phyloP scores from a whole-genome alignment of 169 alveolate species.

The Plasmodium gallinaceum region DNA sequence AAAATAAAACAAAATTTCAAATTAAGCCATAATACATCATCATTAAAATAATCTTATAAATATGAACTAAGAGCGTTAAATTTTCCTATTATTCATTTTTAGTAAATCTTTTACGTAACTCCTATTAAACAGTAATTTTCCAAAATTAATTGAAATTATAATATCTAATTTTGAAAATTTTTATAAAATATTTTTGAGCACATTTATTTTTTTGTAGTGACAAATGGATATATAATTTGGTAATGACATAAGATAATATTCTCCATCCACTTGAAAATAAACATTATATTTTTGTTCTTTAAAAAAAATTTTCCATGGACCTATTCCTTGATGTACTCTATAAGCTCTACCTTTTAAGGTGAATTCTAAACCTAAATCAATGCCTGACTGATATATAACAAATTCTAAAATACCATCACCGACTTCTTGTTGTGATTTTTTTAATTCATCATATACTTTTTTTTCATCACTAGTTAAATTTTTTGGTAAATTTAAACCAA shows the following conservation, averaged over 20 bases:
- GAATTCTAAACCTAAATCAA: constrained; percentile 74
- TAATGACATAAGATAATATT: constrained; percentile 75
- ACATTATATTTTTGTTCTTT: constrained; percentile 78
- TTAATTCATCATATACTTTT: constrained; percentile 28
- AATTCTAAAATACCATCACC: constrained; percentile 85
- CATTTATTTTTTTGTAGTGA: constrained; percentile 63
- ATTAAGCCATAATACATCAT: too few relatives aligned
- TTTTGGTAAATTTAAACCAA: constrained; percentile 78
- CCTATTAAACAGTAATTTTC: too few relatives aligned
- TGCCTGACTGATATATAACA: constrained; percentile 76
- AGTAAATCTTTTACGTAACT: too few relatives aligned
- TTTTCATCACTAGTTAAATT: constrained; percentile 15
- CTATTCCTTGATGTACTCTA: constrained; percentile 86
- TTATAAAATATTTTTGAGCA: constrained; percentile 41
- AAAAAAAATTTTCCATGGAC: constrained; percentile 88
- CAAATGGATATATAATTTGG: constrained; percentile 41
- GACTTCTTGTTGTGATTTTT: constrained; percentile 77
- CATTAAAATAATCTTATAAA: too few relatives aligned
- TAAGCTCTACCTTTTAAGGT: constrained; percentile 80
- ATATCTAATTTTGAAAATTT: too few relatives aligned
- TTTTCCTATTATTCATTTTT: too few relatives aligned
- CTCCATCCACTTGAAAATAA: constrained; percentile 88
- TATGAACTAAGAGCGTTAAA: too few relatives aligned
- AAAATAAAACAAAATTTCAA: too few relatives aligned
- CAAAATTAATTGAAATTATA: too few relatives aligned